These are phyloP conservation scores for Erythrophleum fordii DNA, from an alignment of 306 rosid species.

Conservation along the genomic window DNA sequence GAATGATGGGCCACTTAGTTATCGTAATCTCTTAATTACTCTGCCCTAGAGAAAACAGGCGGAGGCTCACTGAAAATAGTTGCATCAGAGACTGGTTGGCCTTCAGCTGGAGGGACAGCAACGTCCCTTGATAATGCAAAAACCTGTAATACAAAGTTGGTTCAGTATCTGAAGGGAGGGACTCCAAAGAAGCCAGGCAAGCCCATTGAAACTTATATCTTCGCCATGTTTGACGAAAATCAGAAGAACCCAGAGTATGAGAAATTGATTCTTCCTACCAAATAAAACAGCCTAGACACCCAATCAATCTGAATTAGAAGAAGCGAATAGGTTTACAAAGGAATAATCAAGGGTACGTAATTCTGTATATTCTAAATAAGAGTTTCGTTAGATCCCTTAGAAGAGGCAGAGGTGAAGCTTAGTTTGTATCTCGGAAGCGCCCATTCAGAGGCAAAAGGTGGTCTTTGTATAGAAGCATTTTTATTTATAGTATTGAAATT, in stretches of 20 bases:
- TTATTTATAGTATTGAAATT: too few species aligned
- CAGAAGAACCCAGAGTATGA: conserved; percentile 30
- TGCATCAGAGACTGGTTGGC: conserved; percentile 63
- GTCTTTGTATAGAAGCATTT: too few species aligned
- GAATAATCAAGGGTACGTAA: neutral
- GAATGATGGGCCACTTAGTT: conserved; percentile 41
- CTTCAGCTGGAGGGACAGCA: too few species aligned
- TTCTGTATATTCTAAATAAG: neutral
- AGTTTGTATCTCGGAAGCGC: too few species aligned
- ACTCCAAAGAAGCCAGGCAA: conserved; percentile 48
- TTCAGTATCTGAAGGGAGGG: conserved; percentile 48
- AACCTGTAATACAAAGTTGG: conserved; percentile 47
- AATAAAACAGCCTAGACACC: conserved; percentile 45
- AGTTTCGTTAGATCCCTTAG: neutral
- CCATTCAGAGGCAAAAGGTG: too few species aligned
- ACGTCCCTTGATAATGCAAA: conserved; percentile 49
- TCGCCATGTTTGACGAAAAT: conserved; percentile 56
- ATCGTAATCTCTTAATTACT: conserved; percentile 48
- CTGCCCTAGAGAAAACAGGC: conserved; percentile 51
- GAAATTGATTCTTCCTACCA: conserved; percentile 47
- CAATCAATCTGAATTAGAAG: conserved; percentile 38
- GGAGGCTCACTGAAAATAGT: conserved; percentile 45
- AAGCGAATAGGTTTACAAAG: neutral
- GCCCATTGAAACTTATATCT: conserved; percentile 48
- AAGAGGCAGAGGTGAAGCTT: neutral